Base-by-base conservation (phyloP, 2,329 filamentous ascomycete genomes). In the Fusarium metavorans region DNA sequence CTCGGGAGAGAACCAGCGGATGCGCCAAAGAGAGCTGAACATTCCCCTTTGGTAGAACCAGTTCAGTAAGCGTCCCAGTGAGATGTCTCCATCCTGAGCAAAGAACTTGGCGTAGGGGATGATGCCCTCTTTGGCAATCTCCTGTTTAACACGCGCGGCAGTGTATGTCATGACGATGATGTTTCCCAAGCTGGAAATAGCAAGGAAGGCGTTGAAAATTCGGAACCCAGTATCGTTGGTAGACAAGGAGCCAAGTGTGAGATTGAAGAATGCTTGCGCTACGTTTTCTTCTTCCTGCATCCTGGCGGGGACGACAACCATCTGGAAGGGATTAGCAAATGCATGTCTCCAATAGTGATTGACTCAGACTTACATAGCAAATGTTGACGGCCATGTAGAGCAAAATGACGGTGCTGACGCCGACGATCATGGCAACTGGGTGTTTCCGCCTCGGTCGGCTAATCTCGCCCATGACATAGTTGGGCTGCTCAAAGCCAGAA, bases 51-150 rank as follows among this genome's bases (percentile, higher is more conserved):
- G 73, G 30, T 80, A 75, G 45, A 83, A 74, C 79, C 80, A 83
- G 2, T 56, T 50, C 6, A 84, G 66, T 0, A 84, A 67, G 3
- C 82, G 78, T 0, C 82, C 82, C 5, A 84, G 23, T 2, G 81
- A 83, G 34, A 83, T 71, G 27, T 84, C 82, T 2, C 72, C 76
- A 48, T 83, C 81, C 45, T 81, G 80, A 2, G 84, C 87, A 69
- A 88, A 87, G 79, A 88, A 87, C 39, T 83, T 82, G 5, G 87
- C 83, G 63, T 81, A 88, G 0, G 88, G 88, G 3, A 90, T 79
- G 62, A 90, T 85, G 1, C 88, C 88, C 77, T 90, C 87, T 74
- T 91, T 90, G 9, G 89, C 89, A 50, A 91, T 89, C 76, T 91
- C 89, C 75, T 91, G 89, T 77, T 91, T 90, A 20, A 91, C 86